phyloP scores from a whole-genome alignment of 495 filamentous ascomycete genomes.

The Tricharina praecox region DNA sequence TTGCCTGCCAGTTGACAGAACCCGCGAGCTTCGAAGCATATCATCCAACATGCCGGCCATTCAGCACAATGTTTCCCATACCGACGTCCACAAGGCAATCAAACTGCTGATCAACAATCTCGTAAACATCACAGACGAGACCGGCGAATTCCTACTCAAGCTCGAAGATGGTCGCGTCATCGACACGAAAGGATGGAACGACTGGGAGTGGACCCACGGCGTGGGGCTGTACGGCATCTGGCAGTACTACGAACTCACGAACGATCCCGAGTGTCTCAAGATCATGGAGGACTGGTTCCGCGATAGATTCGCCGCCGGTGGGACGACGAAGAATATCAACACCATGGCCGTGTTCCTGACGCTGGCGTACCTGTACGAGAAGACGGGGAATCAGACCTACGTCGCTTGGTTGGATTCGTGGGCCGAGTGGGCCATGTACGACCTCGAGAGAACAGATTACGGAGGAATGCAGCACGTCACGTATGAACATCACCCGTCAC shows the following conservation, averaged over 20 bases:
- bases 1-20: too few relatives aligned
- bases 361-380: constrained; percentile 53
- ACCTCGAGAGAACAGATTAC: constrained; percentile 47
- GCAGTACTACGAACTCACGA: constrained; percentile 54
- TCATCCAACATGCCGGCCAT: constrained; percentile 28
- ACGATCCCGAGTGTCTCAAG: constrained; percentile 36
- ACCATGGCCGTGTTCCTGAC: constrained; percentile 60
- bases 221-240: constrained; percentile 63
- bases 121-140: constrained; percentile 51
- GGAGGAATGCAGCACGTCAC: constrained; percentile 63
- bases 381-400: constrained; percentile 42
- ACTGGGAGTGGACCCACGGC: constrained; percentile 72
- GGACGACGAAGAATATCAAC: constrained; percentile 67
- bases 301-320: constrained; percentile 44
- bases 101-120: constrained; percentile 47
- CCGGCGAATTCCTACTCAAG: constrained; percentile 48
- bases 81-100: constrained; percentile 39
- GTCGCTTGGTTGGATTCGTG: constrained; percentile 55
- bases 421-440: constrained; percentile 63
- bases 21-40: too few relatives aligned
- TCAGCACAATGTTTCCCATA: constrained; percentile 29
- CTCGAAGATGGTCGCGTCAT: constrained; percentile 54
- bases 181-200: constrained; percentile 61
- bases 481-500: not conserved
- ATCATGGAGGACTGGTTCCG: constrained; percentile 55